These are phyloP conservation scores for Beverwykella pulmonaria DNA, from an alignment of 495 filamentous ascomycete genomes.

Conservation along the genomic window DNA sequence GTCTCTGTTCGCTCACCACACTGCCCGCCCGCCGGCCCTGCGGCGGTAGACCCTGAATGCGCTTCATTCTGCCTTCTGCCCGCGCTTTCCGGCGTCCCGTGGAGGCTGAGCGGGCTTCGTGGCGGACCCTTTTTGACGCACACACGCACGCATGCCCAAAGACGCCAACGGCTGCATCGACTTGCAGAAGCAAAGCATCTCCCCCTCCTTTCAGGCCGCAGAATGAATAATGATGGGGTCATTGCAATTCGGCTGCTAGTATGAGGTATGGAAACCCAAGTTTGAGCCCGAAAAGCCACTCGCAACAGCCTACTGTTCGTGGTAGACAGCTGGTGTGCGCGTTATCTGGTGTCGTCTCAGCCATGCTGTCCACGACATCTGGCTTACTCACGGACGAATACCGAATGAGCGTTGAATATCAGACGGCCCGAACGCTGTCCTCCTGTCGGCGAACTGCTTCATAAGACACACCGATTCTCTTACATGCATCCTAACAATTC, in stretches of 20 bases:
- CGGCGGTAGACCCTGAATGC: not conserved
- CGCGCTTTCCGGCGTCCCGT: constrained; percentile 6
- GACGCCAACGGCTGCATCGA: not conserved
- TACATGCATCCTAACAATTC: not conserved
- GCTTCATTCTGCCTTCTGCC: constrained; percentile 3
- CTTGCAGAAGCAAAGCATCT: not conserved
- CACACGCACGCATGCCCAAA: not conserved
- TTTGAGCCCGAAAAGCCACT: not conserved
- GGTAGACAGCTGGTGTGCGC: not conserved
- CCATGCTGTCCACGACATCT: constrained; percentile 3
- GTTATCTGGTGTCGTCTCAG: not conserved
- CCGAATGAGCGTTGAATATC: not conserved
- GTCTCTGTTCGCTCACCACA: constrained; percentile 1
- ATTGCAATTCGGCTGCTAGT: not conserved
- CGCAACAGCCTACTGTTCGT: not conserved
- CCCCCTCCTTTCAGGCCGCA: not conserved
- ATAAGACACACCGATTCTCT: constrained; percentile 2
- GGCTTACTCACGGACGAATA: constrained; percentile 9
- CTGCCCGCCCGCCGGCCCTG: constrained; percentile 1
- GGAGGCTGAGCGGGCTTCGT: constrained; percentile 13
- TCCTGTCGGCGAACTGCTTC: constrained; percentile 1
- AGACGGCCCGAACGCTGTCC: constrained; percentile 1
- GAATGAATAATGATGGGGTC: not conserved
- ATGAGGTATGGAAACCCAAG: not conserved
- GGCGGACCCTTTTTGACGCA: not conserved